Evolutionary conservation across 1,139 yeast species (phyloP), one percentile per base, ranked within the genome.

Genomic region (Groenewaldozyma auringiensis): DNA sequence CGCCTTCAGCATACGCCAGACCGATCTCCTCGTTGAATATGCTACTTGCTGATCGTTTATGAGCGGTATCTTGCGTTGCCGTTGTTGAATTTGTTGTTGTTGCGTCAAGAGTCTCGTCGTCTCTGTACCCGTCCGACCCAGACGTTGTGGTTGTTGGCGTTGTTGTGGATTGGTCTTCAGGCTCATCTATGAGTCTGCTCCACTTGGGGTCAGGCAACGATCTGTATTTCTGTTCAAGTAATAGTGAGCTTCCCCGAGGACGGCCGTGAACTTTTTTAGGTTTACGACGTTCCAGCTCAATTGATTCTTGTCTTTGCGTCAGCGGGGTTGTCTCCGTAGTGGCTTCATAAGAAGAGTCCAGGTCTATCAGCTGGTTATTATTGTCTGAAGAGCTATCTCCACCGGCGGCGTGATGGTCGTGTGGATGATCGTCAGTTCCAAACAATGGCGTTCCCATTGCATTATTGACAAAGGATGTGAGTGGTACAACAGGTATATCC

Each of bases 401-500:
- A 13, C 18, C 20, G 18, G 18, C 3, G 16, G 13, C 21, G 13
- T 22, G 25, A 17, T 29, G 18, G 6, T 41, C 42, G 11, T 25
- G 29, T 17, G 49, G 44, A 34, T 42, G 45, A 8, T 41, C 29
- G 17, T 45, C 33, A 4, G 42, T 36, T 14, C 38, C 21, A 47
- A 48, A 47, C 32, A 55, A 25, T 4, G 60, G 60, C 2, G 60
- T 52, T 13, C 49, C 53, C 35, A 56, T 55, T 18, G 60, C 60
- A 37, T 41, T 44, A 4, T 47, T 40, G 37, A 53, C 44, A 6
- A 60, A 51, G 2, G 66, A 55, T 9, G 60, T 51, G 3, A 71
- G 69, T 18, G 65, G 63, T 20, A 64, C 60, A 13, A 70, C 64
- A 0, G 86, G 86, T 2, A 79, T 75, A 43, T 73, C 76, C 78